A percentile compares a stretch with the other conserved stretches of the same genome.
Evolutionary conservation across 208 protist genomes (phyloP).

Genomic region (Histomonas meleagridis): DNA sequence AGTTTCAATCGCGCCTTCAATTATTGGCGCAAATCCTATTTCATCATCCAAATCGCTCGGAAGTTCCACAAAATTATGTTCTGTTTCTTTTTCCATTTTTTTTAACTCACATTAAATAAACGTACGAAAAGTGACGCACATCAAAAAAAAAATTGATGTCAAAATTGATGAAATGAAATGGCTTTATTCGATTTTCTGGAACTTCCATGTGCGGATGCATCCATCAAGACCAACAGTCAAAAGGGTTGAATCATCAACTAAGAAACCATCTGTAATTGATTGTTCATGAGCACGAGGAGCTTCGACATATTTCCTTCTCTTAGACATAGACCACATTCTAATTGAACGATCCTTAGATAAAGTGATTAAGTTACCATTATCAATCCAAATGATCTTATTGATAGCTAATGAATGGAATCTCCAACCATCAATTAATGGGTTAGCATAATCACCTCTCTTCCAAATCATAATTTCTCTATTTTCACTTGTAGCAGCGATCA

Average conservation of each 20-base stretch:
- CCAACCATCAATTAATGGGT: not conserved
- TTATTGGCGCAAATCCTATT: no score
- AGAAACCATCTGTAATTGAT: not conserved
- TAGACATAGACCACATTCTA: not conserved
- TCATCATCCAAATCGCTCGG: no score
- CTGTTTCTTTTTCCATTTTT: no score
- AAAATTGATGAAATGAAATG: no score
- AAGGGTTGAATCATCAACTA: not conserved
- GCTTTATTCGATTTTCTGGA: no score
- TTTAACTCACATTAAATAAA: no score
- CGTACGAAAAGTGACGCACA: no score
- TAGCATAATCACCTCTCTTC: not conserved
- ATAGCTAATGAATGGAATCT: not conserved
- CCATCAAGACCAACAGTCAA: not conserved
- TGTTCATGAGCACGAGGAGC: not conserved
- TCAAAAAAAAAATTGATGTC: no score
- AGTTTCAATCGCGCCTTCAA: no score
- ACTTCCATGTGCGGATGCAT: not conserved
- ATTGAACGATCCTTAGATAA: not conserved
- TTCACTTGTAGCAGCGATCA: not conserved
- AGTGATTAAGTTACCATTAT: not conserved
- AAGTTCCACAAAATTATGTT: no score
- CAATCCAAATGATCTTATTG: not conserved
- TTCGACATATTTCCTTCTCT: not conserved
- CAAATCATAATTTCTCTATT: slow-evolving; percentile 9